Conservation (phyloP, 768 basidiomycete species). For the Omphalotus guepiniiformis region DNA sequence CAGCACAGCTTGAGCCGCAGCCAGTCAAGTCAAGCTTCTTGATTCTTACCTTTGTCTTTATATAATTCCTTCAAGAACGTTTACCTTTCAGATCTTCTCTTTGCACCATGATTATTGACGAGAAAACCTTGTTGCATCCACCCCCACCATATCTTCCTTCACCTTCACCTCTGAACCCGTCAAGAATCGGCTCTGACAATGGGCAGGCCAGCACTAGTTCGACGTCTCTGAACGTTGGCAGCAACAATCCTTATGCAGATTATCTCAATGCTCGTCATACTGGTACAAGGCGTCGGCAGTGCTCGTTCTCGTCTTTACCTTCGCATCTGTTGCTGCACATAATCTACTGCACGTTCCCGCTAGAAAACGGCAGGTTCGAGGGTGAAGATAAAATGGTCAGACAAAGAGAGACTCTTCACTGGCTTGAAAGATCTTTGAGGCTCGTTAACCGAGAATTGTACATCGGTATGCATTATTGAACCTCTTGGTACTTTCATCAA, state of each 20-base stretch:
- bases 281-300: not conserved
- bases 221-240: not conserved
- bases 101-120: conserved; percentile 6
- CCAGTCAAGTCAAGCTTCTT: too few species aligned
- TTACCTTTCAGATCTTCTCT: too few species aligned
- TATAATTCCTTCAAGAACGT: too few species aligned
- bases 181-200: not conserved
- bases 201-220: not conserved
- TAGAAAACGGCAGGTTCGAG: conserved; percentile 30
- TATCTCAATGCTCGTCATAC: conserved; percentile 3
- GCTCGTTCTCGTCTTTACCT: conserved; percentile 39
- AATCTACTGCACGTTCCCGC: conserved; percentile 62
- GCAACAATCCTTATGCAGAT: conserved; percentile 7
- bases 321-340: conserved; percentile 66
- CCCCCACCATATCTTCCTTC: conserved; percentile 1
- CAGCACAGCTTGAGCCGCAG: too few species aligned
- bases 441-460: conserved; percentile 66
- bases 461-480: conserved; percentile 40
- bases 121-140: conserved; percentile 2
- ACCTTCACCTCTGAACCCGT: not conserved
- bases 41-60: too few species aligned
- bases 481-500: not conserved
- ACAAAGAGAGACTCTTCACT: conserved; percentile 66
- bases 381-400: conserved; percentile 38
- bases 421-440: conserved; percentile 61